Conservation (phyloP, 176 grass and related monocot species). For the Lolium perenne region DNA sequence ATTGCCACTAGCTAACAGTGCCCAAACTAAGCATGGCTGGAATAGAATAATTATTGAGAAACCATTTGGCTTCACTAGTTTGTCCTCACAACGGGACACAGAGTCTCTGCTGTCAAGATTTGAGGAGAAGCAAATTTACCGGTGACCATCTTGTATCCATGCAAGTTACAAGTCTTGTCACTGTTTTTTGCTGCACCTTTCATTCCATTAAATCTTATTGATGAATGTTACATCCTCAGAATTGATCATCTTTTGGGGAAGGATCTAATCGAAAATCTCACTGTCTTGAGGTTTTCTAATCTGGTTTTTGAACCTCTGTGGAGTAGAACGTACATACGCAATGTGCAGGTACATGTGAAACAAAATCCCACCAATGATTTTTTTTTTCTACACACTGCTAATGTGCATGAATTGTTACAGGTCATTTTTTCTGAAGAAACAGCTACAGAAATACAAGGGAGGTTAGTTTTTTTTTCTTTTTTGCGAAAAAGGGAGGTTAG, state of each 20-base stretch:
- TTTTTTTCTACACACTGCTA: conserved; percentile 35
- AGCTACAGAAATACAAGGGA: conserved; percentile 76
- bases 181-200: conserved; percentile 5
- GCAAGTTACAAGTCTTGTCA: conserved; percentile 32
- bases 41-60: conserved; percentile 99
- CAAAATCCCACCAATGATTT: conserved; percentile 16
- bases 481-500: conserved; percentile 53
- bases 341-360: conserved; percentile 78
- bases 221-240: conserved; percentile 47
- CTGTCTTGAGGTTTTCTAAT: conserved; percentile 96
- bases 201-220: not conserved
- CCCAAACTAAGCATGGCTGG: conserved; percentile 76
- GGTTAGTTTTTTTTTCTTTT: conserved; percentile 34
- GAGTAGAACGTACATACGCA: conserved; percentile 81
- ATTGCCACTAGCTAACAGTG: conserved; percentile 67
- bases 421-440: conserved; percentile 95
- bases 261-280: conserved; percentile 95
- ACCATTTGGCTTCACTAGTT: conserved; percentile 91
- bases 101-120: conserved; percentile 76
- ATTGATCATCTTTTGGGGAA: conserved; percentile 97
- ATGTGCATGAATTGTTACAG: conserved; percentile 51
- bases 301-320: conserved; percentile 97
- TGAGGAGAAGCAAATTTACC: conserved; percentile 91
- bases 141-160: conserved; percentile 53
- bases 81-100: conserved; percentile 69